phyloP scores from a whole-genome alignment of 1,284 basidiomycete genomes.

The Takashimella koratensis region DNA sequence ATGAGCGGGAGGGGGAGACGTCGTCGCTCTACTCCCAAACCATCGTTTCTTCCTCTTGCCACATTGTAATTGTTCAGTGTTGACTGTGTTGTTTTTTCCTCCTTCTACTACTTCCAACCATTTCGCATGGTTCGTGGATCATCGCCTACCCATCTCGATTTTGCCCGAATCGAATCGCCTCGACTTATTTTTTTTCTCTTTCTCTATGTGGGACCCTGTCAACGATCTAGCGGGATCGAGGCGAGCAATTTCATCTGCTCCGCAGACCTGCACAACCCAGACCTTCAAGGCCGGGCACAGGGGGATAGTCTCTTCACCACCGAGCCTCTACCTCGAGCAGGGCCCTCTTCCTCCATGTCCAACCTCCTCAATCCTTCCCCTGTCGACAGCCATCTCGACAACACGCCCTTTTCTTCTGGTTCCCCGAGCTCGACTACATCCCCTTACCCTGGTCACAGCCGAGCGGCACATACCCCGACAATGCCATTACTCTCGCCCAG shows the following conservation, averaged over 20 bases:
- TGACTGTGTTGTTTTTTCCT: too few relatives aligned
- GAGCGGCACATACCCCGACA: not conserved
- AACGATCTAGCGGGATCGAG: constrained; percentile 24
- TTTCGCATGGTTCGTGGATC: too few relatives aligned
- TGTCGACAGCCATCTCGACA: constrained; percentile 3
- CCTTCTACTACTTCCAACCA: too few relatives aligned
- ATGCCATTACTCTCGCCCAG: not conserved
- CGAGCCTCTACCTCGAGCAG: not conserved
- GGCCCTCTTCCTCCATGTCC: not conserved
- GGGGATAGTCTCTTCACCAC: too few relatives aligned
- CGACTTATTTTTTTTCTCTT: too few relatives aligned
- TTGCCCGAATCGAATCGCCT: too few relatives aligned
- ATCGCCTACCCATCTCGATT: too few relatives aligned
- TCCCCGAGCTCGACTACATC: not conserved
- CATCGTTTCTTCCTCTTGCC: too few relatives aligned
- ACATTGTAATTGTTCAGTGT: too few relatives aligned
- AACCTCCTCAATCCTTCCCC: not conserved
- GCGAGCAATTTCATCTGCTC: constrained; percentile 25
- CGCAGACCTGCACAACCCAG: constrained; percentile 14
- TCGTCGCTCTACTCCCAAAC: too few relatives aligned
- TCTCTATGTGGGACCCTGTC: too few relatives aligned
- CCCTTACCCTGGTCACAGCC: not conserved
- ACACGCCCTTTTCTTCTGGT: not conserved
- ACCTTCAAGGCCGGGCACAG: not conserved
- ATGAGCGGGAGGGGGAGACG: too few relatives aligned